Conservation (phyloP, 768 basidiomycete genomes). For the Naganishia onofrii region DNA sequence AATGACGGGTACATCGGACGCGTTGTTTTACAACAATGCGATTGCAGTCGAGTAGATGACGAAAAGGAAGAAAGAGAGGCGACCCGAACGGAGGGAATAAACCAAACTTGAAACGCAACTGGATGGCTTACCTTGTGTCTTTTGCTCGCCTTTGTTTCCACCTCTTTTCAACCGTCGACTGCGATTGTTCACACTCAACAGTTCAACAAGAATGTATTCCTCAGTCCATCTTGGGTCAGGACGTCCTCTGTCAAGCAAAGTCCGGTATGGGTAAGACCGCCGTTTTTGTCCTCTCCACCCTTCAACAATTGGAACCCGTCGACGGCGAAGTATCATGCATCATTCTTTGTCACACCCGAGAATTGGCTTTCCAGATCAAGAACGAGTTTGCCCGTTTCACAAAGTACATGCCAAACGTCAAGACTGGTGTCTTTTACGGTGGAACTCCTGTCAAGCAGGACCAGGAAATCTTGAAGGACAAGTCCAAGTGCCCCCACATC, state of each 20-base stretch:
- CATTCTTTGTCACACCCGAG: slow-evolving; percentile 97
- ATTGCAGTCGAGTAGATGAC: not conserved
- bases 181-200: slow-evolving; percentile 48
- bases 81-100: slow-evolving; percentile 7
- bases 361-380: slow-evolving; percentile 99
- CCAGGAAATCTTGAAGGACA: slow-evolving; percentile 87
- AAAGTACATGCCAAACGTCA: slow-evolving; percentile 99
- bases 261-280: slow-evolving; percentile 93
- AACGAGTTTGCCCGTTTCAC: slow-evolving; percentile 99
- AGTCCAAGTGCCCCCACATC: slow-evolving; percentile 96
- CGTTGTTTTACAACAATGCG: not conserved
- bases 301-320: slow-evolving; percentile 97
- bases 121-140: slow-evolving; percentile 27
- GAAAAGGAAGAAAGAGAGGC: not conserved
- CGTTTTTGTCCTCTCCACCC: slow-evolving; percentile 94
- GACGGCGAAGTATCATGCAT: slow-evolving; percentile 97
- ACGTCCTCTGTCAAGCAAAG: slow-evolving; percentile 98
- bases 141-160: slow-evolving; percentile 16
- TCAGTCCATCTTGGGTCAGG: slow-evolving; percentile 98
- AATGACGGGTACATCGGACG: not conserved
- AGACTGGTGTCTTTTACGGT: slow-evolving; percentile 95
- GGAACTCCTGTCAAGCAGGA: slow-evolving; percentile 93
- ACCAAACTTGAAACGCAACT: not conserved
- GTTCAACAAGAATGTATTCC: slow-evolving; percentile 99
- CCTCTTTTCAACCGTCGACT: slow-evolving; percentile 1